Evolutionary conservation across 305 asterid genomes (phyloP).

Genomic region (Withania somnifera): DNA sequence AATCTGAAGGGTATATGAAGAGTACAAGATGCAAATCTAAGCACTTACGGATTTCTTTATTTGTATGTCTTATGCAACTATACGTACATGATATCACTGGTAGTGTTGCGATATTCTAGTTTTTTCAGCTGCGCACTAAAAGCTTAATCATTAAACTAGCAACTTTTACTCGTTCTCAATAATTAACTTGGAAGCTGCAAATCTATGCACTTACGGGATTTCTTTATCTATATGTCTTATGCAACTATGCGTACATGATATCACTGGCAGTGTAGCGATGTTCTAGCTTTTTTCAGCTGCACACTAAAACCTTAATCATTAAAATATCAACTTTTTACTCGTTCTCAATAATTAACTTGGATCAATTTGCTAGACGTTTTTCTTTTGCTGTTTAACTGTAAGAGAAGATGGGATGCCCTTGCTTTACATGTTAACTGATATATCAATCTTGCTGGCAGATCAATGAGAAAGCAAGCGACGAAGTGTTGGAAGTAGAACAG

Average conservation of each 20-base stretch:
- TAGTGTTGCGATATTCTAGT: not conserved
- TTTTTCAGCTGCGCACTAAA: not conserved
- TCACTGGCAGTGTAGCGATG: not conserved
- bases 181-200: not conserved
- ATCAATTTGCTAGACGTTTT: not conserved
- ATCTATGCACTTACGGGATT: not conserved
- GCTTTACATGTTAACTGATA: not conserved
- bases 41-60: not conserved
- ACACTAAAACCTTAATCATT: not conserved
- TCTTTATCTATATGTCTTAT: not conserved
- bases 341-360: not conserved
- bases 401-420: not conserved
- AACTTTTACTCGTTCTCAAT: not conserved
- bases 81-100: not conserved
- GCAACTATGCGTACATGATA: not conserved
- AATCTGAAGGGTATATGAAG: not conserved
- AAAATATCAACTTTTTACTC: not conserved
- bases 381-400: not conserved
- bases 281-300: not conserved
- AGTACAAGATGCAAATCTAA: not conserved
- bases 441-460: slow-evolving; percentile 32
- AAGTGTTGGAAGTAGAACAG: slow-evolving; percentile 83
- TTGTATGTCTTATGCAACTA: not conserved
- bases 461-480: slow-evolving; percentile 86
- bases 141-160: not conserved